phyloP scores from a whole-genome alignment of 2,329 filamentous ascomycete species.

The Fusarium sp. region DNA sequence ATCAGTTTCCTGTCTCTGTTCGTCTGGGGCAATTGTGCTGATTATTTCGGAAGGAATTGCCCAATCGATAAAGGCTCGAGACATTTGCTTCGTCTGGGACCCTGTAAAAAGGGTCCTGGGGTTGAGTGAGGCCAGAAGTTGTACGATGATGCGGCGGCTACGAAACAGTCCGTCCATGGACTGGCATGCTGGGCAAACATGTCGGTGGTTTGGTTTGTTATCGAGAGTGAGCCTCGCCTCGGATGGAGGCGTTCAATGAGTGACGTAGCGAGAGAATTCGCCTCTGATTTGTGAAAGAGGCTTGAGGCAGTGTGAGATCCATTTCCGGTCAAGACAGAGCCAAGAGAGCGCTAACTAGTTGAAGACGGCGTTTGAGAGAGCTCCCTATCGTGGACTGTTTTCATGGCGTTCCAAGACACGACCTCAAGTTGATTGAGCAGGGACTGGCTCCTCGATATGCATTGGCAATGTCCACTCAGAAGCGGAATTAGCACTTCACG shows the following conservation, averaged over 20 bases:
- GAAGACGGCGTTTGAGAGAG: not conserved
- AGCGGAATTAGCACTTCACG: conserved; percentile 16
- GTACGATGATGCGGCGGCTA: conserved; percentile 11
- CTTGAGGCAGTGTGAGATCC: not conserved
- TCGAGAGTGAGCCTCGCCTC: not conserved
- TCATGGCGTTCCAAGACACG: conserved; percentile 33
- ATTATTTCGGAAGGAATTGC: conserved; percentile 25
- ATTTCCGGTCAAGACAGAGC: conserved; percentile 7
- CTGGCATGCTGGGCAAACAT: not conserved
- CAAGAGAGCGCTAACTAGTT: conserved; percentile 12
- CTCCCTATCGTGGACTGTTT: conserved; percentile 15
- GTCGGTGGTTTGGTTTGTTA: not conserved
- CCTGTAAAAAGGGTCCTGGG: not conserved
- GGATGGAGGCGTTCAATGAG: not conserved
- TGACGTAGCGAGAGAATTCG: conserved; percentile 1
- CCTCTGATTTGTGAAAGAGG: not conserved
- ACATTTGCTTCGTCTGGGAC: conserved; percentile 11
- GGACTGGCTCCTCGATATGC: conserved; percentile 7
- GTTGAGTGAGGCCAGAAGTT: conserved; percentile 15
- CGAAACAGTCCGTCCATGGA: conserved; percentile 5
- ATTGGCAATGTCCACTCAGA: conserved; percentile 21
- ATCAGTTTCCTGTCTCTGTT: conserved; percentile 24
- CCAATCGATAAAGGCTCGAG: conserved; percentile 23
- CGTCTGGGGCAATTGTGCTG: conserved; percentile 15
- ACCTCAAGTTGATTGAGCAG: conserved; percentile 11